These are phyloP conservation scores for Hymenoscyphus scutula DNA, from an alignment of 2,329 filamentous ascomycete species.

Conservation along the genomic window DNA sequence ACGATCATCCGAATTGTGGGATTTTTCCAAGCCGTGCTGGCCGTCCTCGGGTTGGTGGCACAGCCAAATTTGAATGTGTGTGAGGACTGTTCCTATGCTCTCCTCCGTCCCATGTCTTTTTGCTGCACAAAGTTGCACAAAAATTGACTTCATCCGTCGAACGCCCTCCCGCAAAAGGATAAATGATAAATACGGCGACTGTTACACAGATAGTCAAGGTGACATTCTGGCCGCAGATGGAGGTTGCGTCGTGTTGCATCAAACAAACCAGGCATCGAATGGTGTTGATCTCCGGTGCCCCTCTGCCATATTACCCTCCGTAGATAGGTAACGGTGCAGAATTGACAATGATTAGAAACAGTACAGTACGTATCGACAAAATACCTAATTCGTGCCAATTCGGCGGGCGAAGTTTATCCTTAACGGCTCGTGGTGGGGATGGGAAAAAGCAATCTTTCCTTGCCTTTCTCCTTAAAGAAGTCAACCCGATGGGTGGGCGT, in stretches of 20 bases:
- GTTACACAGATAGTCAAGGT: background rate
- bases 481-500: background rate
- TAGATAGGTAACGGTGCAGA: background rate
- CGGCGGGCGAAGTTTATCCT: conserved; percentile 4
- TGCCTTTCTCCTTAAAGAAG: background rate
- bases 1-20: conserved; percentile 27
- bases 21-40: conserved; percentile 10
- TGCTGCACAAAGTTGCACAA: background rate
- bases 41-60: conserved; percentile 3
- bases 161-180: background rate
- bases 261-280: background rate
- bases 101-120: background rate
- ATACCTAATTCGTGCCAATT: conserved; percentile 1
- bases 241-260: background rate
- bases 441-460: background rate
- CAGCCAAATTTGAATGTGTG: background rate
- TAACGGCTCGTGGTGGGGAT: background rate
- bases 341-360: background rate
- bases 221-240: background rate
- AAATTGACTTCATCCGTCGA: background rate
- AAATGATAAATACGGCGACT: background rate
- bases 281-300: conserved; percentile 1
- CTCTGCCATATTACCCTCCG: background rate
- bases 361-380: background rate
- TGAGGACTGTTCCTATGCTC: background rate